Conservation (phyloP, 139 green algal genomes). For the Mesostigma viride region DNA sequence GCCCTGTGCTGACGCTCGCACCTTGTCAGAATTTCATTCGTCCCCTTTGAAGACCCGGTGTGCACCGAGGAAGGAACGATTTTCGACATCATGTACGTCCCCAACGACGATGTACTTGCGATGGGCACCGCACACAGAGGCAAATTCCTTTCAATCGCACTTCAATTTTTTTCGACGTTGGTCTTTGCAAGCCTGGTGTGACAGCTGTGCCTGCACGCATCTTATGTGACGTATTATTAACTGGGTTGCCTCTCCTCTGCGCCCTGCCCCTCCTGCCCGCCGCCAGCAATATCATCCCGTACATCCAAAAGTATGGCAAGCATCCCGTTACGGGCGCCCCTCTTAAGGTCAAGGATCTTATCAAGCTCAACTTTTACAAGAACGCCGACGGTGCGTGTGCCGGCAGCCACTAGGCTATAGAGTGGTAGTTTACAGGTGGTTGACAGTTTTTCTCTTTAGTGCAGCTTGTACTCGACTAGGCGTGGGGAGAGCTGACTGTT, state of each 20-base stretch:
- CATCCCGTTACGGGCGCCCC: constrained; percentile 73
- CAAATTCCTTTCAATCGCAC: not conserved
- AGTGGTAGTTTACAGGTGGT: too few species aligned
- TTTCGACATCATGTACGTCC: constrained; percentile 30
- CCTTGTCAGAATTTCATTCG: constrained; percentile 61
- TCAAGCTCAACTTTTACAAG: constrained; percentile 82
- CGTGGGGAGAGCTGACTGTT: too few species aligned
- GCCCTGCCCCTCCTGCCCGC: too few species aligned
- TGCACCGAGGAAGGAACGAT: constrained; percentile 24
- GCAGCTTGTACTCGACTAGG: too few species aligned
- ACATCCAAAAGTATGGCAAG: constrained; percentile 26
- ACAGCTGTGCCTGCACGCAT: not conserved
- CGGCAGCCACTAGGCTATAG: too few species aligned
- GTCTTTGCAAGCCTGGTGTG: not conserved
- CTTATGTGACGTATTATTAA: constrained; percentile 6
- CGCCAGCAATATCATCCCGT: constrained; percentile 28
- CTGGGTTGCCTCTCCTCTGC: constrained; percentile 8
- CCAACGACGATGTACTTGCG: not conserved
- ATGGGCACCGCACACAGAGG: not conserved
- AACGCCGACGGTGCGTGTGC: constrained; percentile 45
- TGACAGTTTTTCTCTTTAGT: too few species aligned
- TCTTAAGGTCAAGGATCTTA: constrained; percentile 73
- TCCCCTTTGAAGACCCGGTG: constrained; percentile 85
- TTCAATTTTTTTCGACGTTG: constrained; percentile 7
- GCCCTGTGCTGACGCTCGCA: not conserved